Evolutionary conservation across 176 grass and related monocot genomes (phyloP).

Genomic region (Avena insularis): DNA sequence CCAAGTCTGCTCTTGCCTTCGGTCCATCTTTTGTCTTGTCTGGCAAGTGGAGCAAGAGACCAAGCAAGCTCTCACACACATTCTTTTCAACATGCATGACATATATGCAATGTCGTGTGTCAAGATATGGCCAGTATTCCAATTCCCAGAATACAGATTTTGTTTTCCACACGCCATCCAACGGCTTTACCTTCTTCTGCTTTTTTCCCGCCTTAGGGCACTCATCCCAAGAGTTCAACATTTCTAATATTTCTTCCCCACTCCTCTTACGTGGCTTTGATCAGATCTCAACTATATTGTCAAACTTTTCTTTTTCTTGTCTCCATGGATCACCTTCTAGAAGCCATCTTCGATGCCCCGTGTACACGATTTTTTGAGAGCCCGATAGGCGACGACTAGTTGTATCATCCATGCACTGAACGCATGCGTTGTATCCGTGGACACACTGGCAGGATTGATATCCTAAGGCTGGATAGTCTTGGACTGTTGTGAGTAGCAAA

Average conservation of each 20-base stretch:
- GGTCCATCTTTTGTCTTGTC: neutral
- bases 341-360: neutral
- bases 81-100: conserved; percentile 8
- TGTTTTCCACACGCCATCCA: neutral
- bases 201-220: neutral
- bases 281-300: neutral
- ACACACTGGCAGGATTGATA: neutral
- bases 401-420: neutral
- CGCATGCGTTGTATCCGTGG: neutral
- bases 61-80: conserved; percentile 1
- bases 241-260: neutral
- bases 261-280: neutral
- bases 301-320: neutral
- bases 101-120: neutral
- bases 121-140: neutral
- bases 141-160: neutral
- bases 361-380: neutral
- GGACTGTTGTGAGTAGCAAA: too few relatives aligned
- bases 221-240: neutral
- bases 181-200: neutral
- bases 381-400: neutral
- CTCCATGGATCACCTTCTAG: neutral
- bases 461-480: neutral
- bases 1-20: neutral
- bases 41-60: neutral